These are phyloP conservation scores for Dicorynia guianensis DNA, from an alignment of 306 rosid species.

Conservation along the genomic window DNA sequence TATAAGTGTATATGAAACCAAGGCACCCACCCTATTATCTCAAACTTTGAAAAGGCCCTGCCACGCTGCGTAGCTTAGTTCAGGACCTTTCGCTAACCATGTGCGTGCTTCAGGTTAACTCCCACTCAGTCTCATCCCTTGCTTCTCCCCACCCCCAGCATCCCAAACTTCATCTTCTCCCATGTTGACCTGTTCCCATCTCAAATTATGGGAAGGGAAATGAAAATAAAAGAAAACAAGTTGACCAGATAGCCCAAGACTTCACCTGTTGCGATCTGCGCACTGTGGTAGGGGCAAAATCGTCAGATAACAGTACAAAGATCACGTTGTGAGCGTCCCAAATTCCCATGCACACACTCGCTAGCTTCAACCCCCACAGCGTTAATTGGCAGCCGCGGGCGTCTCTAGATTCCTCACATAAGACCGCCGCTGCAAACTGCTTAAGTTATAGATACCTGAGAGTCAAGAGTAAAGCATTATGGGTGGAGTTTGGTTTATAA, in stretches of 20 bases:
- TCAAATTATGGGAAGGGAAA: no score
- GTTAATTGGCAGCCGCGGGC: no score
- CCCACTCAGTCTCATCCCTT: constrained; percentile 35
- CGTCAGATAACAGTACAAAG: constrained; percentile 48
- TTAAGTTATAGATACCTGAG: no score
- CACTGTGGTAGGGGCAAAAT: constrained; percentile 54
- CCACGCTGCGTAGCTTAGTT: constrained; percentile 33
- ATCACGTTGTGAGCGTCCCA: constrained; percentile 8
- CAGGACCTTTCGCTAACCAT: constrained; percentile 32
- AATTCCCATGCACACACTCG: constrained; percentile 29
- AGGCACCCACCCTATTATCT: no score
- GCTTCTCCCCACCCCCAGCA: constrained; percentile 29
- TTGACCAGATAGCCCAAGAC: constrained; percentile 41
- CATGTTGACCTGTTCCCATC: constrained; percentile 41
- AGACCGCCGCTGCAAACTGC: background rate
- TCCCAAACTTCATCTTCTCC: constrained; percentile 40
- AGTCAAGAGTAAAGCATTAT: constrained; percentile 19
- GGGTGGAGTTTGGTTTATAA: constrained; percentile 29
- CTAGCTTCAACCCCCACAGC: background rate
- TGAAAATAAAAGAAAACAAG: background rate
- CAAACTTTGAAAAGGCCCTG: no score
- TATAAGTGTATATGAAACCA: no score
- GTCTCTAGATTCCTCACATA: background rate
- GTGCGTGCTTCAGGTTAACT: constrained; percentile 43
- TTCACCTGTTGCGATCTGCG: constrained; percentile 27